Evolutionary conservation across 768 basidiomycete species (phyloP), one percentile per base, ranked within the genome.

Genomic region (Tulasnella calospora): DNA sequence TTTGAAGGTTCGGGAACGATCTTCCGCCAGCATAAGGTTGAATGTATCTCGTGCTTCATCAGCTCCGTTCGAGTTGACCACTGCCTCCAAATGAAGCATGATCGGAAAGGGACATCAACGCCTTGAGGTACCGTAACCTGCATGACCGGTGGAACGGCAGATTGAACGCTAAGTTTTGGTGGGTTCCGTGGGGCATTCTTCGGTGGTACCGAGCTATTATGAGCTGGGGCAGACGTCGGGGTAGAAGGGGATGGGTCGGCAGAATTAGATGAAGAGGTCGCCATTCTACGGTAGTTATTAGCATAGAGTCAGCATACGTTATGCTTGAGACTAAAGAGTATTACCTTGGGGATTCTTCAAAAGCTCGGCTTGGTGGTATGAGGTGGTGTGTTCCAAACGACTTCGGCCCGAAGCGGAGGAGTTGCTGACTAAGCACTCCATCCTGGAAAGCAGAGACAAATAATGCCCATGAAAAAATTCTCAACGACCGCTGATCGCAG

Each of bases 401-500:
- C 30, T 27, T 17, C 61, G 61, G 61, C 61, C 5, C 61, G 13
- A 67, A 67, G 61, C 61, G 61, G 61, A 67, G 61, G 27, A 30
- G 61, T 67, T 67, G 61, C 61, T 67, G 61, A 67, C 61, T 12
- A 67, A 67, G n/a, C n/a, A 13, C 33, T 33, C 61, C 61, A 13
- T 30, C 27, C 61, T 17, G 15, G 61, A 67, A 67, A 67, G 61
- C 61, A 27, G 6, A 2, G 61, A 67, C 61, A 67, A 67, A 67
- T 33, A 67, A 33, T 13, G n/a, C 61, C 61, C 33, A 27, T 67
- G 33, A 33, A 67, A 67, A 67, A 67, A 67, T 67, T 67, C n/a
- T 67, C 61, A 67, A 67, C 61, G 30, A 76, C 75, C 51, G 75
- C 75, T 76, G 75, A 57, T 51, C 57, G 51, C 75, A 76, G 75